Evolutionary conservation across 1,139 yeast genomes (phyloP).

Genomic region (Saccharomyces hybrid): DNA sequence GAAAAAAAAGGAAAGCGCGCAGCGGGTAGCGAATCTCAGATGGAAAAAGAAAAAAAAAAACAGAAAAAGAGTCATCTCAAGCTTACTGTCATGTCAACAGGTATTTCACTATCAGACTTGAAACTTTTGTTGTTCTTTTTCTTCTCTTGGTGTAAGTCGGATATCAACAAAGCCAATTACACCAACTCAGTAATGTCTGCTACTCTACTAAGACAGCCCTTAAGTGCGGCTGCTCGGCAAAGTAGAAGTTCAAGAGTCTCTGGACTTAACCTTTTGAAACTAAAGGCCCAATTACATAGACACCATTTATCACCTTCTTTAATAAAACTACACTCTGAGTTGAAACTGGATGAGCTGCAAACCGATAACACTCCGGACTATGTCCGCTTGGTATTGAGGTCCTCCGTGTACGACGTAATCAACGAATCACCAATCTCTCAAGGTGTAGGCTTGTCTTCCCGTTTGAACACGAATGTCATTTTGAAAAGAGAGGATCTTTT

Average conservation of each 20-base stretch:
- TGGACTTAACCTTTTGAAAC: neutral
- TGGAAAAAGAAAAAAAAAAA: neutral
- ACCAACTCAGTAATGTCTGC: neutral
- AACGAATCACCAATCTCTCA: slow-evolving; percentile 79
- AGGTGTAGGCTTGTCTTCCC: slow-evolving; percentile 70
- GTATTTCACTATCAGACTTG: neutral
- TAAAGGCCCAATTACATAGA: neutral
- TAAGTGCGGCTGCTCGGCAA: neutral
- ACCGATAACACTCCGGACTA: slow-evolving; percentile 81
- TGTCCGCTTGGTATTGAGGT: slow-evolving; percentile 77
- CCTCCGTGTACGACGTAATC: slow-evolving; percentile 90
- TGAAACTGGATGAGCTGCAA: slow-evolving; percentile 45
- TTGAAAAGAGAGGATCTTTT: slow-evolving; percentile 86
- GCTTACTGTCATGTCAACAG: neutral
- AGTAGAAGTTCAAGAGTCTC: neutral
- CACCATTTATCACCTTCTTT: slow-evolving; percentile 15
- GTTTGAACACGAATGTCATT: slow-evolving; percentile 61
- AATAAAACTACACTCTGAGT: slow-evolving; percentile 25
- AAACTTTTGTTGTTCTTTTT: neutral
- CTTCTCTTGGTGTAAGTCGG: neutral
- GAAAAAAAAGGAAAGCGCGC: neutral
- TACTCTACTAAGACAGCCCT: neutral
- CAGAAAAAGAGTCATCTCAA: slow-evolving; percentile 1
- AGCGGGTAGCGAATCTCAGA: neutral
- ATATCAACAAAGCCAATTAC: neutral